These are phyloP conservation scores for Fusarium verticillioides DNA, from an alignment of 2,329 filamentous ascomycete genomes.

Conservation along the genomic window DNA sequence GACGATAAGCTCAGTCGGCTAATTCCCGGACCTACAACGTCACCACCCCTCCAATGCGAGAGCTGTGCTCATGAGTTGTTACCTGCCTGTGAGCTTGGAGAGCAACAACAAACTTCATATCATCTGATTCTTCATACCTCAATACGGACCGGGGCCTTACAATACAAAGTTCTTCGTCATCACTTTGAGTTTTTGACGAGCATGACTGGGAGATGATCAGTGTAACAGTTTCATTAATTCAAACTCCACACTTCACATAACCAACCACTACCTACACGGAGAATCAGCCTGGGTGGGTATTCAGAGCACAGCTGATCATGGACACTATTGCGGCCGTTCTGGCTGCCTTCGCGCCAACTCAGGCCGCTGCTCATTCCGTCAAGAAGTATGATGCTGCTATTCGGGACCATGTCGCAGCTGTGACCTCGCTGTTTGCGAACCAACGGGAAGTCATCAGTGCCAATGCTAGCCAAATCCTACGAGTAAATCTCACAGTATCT, in stretches of 20 bases:
- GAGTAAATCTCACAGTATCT: constrained; percentile 46
- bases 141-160: not conserved
- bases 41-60: constrained; percentile 33
- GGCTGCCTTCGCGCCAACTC: constrained; percentile 54
- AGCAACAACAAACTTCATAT: constrained; percentile 13
- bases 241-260: constrained; percentile 23
- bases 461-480: constrained; percentile 54
- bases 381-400: constrained; percentile 55
- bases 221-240: constrained; percentile 11
- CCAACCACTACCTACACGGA: constrained; percentile 1
- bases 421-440: constrained; percentile 53
- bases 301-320: constrained; percentile 43
- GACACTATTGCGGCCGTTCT: constrained; percentile 49
- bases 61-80: constrained; percentile 37
- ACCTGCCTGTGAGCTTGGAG: constrained; percentile 36
- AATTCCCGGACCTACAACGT: constrained; percentile 32
- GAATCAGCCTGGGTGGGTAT: not conserved
- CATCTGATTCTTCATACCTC: not conserved
- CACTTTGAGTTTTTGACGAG: not conserved
- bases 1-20: constrained; percentile 25
- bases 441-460: constrained; percentile 47
- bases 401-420: constrained; percentile 51
- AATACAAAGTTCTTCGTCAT: not conserved
- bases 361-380: constrained; percentile 38
- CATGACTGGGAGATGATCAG: constrained; percentile 15